Evolutionary conservation across 495 filamentous ascomycete species (phyloP).

Genomic region (Talaromyces liani): DNA sequence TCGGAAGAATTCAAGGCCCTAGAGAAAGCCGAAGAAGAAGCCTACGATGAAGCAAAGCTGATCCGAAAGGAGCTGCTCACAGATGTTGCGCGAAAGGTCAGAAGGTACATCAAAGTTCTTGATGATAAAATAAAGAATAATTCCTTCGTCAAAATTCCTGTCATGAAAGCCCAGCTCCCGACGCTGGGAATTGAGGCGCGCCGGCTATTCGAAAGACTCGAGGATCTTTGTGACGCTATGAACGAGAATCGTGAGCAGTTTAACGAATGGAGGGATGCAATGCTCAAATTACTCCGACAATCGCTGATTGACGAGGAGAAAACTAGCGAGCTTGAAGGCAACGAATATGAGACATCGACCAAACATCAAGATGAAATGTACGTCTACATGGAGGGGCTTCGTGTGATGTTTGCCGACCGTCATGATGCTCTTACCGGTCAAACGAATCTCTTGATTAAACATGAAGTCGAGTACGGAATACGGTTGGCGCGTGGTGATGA

Average conservation of each 20-base stretch:
- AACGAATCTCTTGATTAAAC: conserved; percentile 67
- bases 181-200: conserved; percentile 56
- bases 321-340: conserved; percentile 62
- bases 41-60: conserved; percentile 68
- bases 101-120: conserved; percentile 33
- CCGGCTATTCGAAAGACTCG: conserved; percentile 46
- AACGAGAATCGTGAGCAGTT: conserved; percentile 64
- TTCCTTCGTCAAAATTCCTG: conserved; percentile 57
- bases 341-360: conserved; percentile 84
- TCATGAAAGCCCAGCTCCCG: conserved; percentile 41
- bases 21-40: conserved; percentile 60
- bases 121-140: conserved; percentile 37
- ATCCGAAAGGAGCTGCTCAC: conserved; percentile 69
- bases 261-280: conserved; percentile 62
- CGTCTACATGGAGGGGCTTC: conserved; percentile 70
- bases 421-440: conserved; percentile 68
- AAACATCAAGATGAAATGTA: conserved; percentile 80
- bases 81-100: conserved; percentile 45
- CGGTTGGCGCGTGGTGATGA: conserved; percentile 42
- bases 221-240: conserved; percentile 46
- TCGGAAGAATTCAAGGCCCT: conserved; percentile 58
- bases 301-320: conserved; percentile 79
- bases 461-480: conserved; percentile 58
- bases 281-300: conserved; percentile 60
- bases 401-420: conserved; percentile 70